Base-by-base conservation (phyloP, 2,329 filamentous ascomycete species). In the Calonectria multiphialidica region DNA sequence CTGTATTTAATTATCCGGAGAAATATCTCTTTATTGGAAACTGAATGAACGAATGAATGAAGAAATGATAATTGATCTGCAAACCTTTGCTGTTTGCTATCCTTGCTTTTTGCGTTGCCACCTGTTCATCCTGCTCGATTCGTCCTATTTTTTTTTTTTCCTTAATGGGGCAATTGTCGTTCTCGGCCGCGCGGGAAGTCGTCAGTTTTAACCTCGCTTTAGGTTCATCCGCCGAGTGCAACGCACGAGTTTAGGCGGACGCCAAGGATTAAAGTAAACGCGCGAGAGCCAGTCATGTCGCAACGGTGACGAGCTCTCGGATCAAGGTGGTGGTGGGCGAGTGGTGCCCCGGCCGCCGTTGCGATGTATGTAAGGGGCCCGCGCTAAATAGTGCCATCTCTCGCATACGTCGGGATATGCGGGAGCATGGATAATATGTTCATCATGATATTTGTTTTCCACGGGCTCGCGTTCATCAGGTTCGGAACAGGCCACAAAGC, bases 391-490 rank as follows among this genome's bases (percentile, higher is more conserved):
- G 33, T 23, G 25, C n/a, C 47, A 40, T 61, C 33, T 35, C 28
- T n/a, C 13, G 21, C n/a, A 13, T 6, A 30, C 28, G 25, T 45
- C 8, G n/a, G 28, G 28, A 8, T 35, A 35, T 18, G 63, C 18
- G 33, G 13, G 62, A 49, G 21, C n/a, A 37, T 37, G 30, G 35
- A 30, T 44, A 15, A 2, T n/a, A n/a, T n/a, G n/a, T n/a, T n/a
- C 16, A 61, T 67, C 53, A 30, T 55, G 65, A 40, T 61, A 28
- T 61, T 55, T 47, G 61, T 45, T 16, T 23, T 35, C 53, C n/a
- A 59, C 10, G 33, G 33, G 53, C 23, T 40, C n/a, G 18, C 21
- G 53, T 40, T 40, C 18, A 2, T 59, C 33, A 23, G 6, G 21
- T 21, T 28, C 23, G 33, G 35, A 59, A 59, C 47, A 28, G 23